Evolutionary conservation across 768 basidiomycete genomes (phyloP), one percentile per base, ranked within the genome.

Genomic region (Amanita jacksonii): DNA sequence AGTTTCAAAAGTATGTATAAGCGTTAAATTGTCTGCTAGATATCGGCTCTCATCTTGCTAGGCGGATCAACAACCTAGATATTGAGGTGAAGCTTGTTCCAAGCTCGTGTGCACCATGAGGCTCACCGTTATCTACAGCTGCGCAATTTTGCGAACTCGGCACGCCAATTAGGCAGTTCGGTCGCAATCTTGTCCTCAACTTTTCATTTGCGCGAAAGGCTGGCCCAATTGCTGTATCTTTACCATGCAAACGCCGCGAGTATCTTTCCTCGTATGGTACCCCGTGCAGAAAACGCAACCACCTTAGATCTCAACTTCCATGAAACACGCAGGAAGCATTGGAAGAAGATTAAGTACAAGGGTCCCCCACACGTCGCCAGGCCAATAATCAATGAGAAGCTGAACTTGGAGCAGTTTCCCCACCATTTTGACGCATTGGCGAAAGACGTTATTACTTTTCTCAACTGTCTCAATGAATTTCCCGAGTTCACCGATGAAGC

Each of bases 401-500:
- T 84, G 16, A 79, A 83, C 49, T 66, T 72, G 19, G 81, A 84
- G 55, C 68, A 69, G 44, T 80, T 85, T 51, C 84, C 85, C 0
- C 65, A 70, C 22, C 77, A 85, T 54, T 59, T 87, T 40, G 73
- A 77, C 48, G 60, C 62, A 23, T 64, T 86, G 28, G 80, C 82
- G 3, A 65, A 64, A n/a, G 81, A 80, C 43, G 74, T 86, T 10
- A 74, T 67, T 16, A 79, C 76, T 0, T 87, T 87, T 53, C 58
- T 83, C 46, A 68, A 77, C 37, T 79, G 79, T 51, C 59, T 87
- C 49, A 84, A 85, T 45, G 83, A 86, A 54, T 85, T 87, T 50
- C 84, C 83, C 0, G 85, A 85, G 55, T 83, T 84, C 52, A 77
- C 72, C 20, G 81, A 85, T 41, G 82, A 87, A 51, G 76, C 74